phyloP scores from a whole-genome alignment of 495 filamentous ascomycete genomes.

The Thermochaetoides thermophila region DNA sequence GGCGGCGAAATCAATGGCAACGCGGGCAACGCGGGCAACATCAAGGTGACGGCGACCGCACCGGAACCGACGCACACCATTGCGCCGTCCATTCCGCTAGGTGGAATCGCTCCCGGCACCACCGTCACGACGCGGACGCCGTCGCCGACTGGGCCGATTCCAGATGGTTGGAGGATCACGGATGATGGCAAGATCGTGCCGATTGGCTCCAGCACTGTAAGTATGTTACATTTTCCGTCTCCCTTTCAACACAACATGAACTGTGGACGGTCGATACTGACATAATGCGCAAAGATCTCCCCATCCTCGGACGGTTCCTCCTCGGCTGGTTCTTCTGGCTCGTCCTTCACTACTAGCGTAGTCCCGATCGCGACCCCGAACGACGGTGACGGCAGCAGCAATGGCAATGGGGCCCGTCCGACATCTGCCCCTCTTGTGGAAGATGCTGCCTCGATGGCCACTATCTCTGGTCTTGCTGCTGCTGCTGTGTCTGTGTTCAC shows the following conservation, averaged over 20 bases:
- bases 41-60: slow-evolving; percentile 32
- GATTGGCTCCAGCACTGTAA: slow-evolving; percentile 27
- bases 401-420: no score
- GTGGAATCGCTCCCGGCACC: slow-evolving; percentile 46
- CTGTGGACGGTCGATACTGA: no score
- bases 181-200: slow-evolving; percentile 53
- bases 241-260: no score
- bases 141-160: slow-evolving; percentile 32
- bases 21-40: slow-evolving; percentile 26
- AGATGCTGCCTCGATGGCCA: no score
- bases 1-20: slow-evolving; percentile 48
- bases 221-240: slow-evolving; percentile 8
- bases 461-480: no score
- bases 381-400: no score
- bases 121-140: slow-evolving; percentile 33
- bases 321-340: neutral
- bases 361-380: no score
- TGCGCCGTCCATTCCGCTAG: slow-evolving; percentile 29
- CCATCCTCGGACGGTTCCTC: neutral
- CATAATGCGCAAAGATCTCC: neutral
- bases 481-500: no score
- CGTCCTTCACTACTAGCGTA: no score
- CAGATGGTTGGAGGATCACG: slow-evolving; percentile 62
- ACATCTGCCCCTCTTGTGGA: no score
- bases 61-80: slow-evolving; percentile 20